Percentiles rank a stretch among this genome's conserved stretches.
Conservation (phyloP, 306 rosid genomes). For the Cyamopsis tetragonoloba region DNA sequence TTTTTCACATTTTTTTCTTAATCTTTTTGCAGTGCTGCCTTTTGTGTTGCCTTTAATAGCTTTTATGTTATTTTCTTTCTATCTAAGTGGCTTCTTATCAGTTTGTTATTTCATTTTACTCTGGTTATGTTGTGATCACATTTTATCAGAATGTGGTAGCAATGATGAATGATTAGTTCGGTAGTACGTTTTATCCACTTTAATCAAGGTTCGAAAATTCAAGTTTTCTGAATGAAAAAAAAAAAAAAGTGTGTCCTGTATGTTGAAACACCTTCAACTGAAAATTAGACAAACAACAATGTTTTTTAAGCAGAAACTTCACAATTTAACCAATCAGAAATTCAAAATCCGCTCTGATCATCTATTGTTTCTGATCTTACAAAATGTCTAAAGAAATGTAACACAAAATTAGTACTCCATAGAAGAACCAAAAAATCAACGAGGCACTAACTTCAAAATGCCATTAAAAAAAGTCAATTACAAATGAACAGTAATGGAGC, state of each 20-base stretch:
- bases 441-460: slow-evolving; percentile 24
- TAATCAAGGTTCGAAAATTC: too few species aligned
- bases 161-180: too few species aligned
- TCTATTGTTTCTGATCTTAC: background rate
- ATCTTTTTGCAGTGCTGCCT: background rate
- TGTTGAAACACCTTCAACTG: background rate
- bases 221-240: too few species aligned
- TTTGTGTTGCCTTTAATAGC: background rate
- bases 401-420: slow-evolving; percentile 17
- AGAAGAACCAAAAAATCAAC: slow-evolving; percentile 21
- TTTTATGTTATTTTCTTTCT: too few species aligned
- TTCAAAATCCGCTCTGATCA: background rate
- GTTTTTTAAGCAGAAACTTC: background rate
- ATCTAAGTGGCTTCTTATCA: background rate
- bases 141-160: too few species aligned
- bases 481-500: slow-evolving; percentile 39
- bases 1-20: too few species aligned
- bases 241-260: too few species aligned
- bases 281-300: background rate
- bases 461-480: slow-evolving; percentile 6
- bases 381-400: background rate
- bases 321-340: background rate
- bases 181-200: too few species aligned
- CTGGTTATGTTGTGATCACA: background rate
- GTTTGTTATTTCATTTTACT: background rate